phyloP scores from a whole-genome alignment of 108 stramenopile species.

The Nannochloropsis salina region DNA sequence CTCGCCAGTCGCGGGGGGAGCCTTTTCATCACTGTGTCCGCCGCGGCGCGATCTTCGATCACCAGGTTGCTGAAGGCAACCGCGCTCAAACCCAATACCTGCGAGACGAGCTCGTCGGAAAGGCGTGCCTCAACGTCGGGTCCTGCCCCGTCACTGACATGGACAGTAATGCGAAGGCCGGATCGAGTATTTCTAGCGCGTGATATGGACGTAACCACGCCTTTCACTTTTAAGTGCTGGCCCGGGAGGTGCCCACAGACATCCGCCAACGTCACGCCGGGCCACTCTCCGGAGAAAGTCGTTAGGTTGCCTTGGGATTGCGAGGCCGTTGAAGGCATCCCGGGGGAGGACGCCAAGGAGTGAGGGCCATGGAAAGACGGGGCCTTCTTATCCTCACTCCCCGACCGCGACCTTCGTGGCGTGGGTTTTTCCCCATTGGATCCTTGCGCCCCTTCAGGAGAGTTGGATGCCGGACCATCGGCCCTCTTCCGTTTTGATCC shows the following conservation, averaged over 20 bases:
- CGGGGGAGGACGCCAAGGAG: too few relatives aligned
- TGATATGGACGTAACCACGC: neutral
- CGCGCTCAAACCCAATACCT: neutral
- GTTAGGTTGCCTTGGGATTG: too few relatives aligned
- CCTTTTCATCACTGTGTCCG: neutral
- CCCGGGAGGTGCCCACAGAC: neutral
- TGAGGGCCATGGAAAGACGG: too few relatives aligned
- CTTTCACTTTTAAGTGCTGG: neutral
- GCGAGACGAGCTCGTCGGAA: neutral
- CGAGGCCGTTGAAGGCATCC: too few relatives aligned
- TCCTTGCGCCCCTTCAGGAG: too few relatives aligned
- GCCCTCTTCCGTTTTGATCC: too few relatives aligned
- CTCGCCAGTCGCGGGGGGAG: neutral
- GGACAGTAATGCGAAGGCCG: neutral
- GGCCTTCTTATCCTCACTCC: too few relatives aligned
- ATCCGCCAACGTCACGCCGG: neutral
- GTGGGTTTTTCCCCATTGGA: too few relatives aligned
- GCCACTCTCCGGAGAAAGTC: too few relatives aligned
- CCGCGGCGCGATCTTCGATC: neutral
- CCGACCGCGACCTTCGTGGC: too few relatives aligned
- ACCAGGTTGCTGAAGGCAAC: neutral
- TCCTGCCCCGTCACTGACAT: neutral
- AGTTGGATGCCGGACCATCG: too few relatives aligned
- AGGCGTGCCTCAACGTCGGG: neutral
- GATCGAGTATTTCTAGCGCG: neutral